Conservation (phyloP, 768 basidiomycete genomes). For the Arthromyces matolae region DNA sequence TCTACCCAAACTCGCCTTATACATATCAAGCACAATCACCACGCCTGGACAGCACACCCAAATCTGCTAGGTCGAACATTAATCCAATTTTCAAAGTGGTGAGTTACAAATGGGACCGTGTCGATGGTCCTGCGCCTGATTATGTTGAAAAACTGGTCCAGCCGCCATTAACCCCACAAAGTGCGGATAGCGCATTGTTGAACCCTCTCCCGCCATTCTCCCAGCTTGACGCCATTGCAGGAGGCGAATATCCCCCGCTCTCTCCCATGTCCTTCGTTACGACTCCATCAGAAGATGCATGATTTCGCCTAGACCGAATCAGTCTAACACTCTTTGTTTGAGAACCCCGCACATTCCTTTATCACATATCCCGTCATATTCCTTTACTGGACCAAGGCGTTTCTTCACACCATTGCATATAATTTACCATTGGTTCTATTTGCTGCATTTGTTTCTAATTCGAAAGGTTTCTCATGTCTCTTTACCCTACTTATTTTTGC, state of each 20-base stretch:
- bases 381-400: conserved; percentile 39
- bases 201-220: conserved; percentile 56
- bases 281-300: conserved; percentile 44
- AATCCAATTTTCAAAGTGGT: conserved; percentile 93
- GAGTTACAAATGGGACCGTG: conserved; percentile 46
- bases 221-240: conserved; percentile 79
- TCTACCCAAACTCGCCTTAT: conserved; percentile 32
- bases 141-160: conserved; percentile 31
- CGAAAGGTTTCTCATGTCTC: conserved; percentile 22
- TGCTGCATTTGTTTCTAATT: conserved; percentile 25
- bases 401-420: conserved; percentile 33
- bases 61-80: conserved; percentile 66
- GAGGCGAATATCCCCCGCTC: conserved; percentile 67
- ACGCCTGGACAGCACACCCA: conserved; percentile 57
- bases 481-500: conserved; percentile 37
- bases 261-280: conserved; percentile 68
- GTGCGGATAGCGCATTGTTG: conserved; percentile 27
- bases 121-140: conserved; percentile 33
- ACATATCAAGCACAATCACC: conserved; percentile 50
- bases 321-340: conserved; percentile 22
- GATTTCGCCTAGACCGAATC: conserved; percentile 23
- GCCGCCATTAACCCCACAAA: conserved; percentile 53
- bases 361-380: conserved; percentile 26
- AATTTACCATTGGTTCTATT: conserved; percentile 34
- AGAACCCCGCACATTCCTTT: conserved; percentile 20